Conservation (phyloP, 108 stramenopile genomes). For the Nannochloropsis granulata region DNA sequence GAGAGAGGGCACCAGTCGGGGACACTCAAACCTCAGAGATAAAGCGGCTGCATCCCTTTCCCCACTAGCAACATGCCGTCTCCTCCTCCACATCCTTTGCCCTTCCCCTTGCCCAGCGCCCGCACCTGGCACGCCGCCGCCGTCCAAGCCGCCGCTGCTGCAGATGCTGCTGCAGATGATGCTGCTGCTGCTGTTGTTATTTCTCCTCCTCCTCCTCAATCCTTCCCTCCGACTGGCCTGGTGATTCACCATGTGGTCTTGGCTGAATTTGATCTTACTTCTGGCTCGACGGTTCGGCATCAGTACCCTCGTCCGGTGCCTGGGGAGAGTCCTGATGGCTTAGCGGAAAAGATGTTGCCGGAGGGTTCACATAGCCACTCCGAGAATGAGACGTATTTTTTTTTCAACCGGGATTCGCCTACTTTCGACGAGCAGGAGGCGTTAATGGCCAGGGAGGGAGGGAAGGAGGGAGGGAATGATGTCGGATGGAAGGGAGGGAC, state of each 20-base stretch:
- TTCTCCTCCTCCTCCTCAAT: too few species aligned
- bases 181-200: not conserved
- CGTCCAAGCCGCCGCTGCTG: not conserved
- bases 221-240: not conserved
- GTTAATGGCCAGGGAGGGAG: not conserved
- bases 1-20: too few species aligned
- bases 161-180: not conserved
- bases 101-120: not conserved
- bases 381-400: constrained; percentile 25
- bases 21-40: too few species aligned
- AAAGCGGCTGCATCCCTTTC: too few species aligned
- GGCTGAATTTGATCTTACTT: constrained; percentile 40
- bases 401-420: constrained; percentile 16
- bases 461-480: not conserved
- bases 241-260: constrained; percentile 31
- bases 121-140: not conserved
- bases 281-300: constrained; percentile 35
- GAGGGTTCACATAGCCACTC: constrained; percentile 37
- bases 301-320: constrained; percentile 29
- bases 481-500: not conserved
- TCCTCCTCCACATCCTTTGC: not conserved
- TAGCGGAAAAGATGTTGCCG: constrained; percentile 40
- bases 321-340: constrained; percentile 27
- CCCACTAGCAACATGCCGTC: too few species aligned
- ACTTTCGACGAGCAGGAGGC: constrained; percentile 19